These are phyloP conservation scores for Cocos nucifera DNA, from an alignment of 176 grass and related monocot species.

Conservation along the genomic window DNA sequence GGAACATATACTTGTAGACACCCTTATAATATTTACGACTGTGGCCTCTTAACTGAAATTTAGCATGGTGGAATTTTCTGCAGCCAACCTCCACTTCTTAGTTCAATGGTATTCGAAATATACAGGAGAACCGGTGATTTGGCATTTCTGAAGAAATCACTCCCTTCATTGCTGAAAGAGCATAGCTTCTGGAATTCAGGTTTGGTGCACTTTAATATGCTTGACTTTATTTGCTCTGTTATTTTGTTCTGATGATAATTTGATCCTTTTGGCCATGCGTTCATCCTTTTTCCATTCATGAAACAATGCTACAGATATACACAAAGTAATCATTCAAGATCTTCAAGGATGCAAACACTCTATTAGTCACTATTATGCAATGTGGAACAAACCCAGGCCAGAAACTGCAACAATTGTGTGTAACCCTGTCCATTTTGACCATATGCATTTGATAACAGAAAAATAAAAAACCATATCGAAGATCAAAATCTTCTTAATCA, in stretches of 20 bases:
- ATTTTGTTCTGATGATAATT: background rate
- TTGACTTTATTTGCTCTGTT: background rate
- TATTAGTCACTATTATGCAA: constrained; percentile 66
- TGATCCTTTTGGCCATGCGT: constrained; percentile 6
- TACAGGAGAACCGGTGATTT: constrained; percentile 53
- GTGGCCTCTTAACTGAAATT: no score
- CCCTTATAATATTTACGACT: no score
- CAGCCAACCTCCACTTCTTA: constrained; percentile 91
- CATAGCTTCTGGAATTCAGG: constrained; percentile 97
- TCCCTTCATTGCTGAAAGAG: constrained; percentile 72
- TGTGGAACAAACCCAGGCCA: constrained; percentile 89
- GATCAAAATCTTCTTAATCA: background rate
- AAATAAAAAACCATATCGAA: background rate
- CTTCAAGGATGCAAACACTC: constrained; percentile 37
- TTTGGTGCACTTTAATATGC: constrained; percentile 1
- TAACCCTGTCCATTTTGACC: background rate
- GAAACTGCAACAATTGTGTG: constrained; percentile 75
- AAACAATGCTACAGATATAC: constrained; percentile 43
- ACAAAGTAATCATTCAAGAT: constrained; percentile 66
- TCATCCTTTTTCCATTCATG: constrained; percentile 7
- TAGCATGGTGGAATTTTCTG: constrained; percentile 1
- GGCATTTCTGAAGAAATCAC: constrained; percentile 38
- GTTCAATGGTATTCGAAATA: constrained; percentile 76
- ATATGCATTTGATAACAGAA: background rate
- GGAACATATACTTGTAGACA: no score